These are phyloP conservation scores for Amaranthus hypochondriacus DNA, from an alignment of 148 eudicot genomes.

Conservation along the genomic window DNA sequence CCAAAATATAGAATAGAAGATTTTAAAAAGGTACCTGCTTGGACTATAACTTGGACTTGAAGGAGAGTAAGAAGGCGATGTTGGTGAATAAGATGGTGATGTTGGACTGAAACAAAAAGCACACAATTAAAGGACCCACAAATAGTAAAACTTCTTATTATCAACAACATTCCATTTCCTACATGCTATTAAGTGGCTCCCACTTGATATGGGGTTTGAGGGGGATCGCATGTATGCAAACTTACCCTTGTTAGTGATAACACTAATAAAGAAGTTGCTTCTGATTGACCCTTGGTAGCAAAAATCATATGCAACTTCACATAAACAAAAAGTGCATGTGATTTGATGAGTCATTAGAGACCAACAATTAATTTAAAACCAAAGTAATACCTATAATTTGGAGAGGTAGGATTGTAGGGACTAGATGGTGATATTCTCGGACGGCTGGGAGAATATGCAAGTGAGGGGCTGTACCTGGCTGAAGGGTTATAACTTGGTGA, in stretches of 20 bases:
- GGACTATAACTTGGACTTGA: constrained; percentile 52
- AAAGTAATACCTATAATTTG: constrained; percentile 39
- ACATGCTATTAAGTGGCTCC: too few species aligned
- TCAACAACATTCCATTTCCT: too few species aligned
- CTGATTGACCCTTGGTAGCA: too few species aligned
- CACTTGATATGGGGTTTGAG: too few species aligned
- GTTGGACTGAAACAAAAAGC: constrained; percentile 37
- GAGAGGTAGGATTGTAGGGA: constrained; percentile 49
- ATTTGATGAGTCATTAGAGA: background rate
- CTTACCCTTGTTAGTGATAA: too few species aligned
- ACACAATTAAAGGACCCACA: background rate
- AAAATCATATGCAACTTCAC: too few species aligned
- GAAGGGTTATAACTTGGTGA: constrained; percentile 50
- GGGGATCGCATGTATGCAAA: too few species aligned
- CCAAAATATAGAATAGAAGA: background rate
- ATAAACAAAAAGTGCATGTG: too few species aligned
- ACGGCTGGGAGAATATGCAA: constrained; percentile 50
- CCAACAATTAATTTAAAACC: background rate
- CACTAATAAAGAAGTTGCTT: too few species aligned
- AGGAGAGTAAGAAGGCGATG: constrained; percentile 43
- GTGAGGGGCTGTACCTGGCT: constrained; percentile 45
- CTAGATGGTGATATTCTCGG: constrained; percentile 46
- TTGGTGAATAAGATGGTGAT: constrained; percentile 44
- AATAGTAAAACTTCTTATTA: background rate
- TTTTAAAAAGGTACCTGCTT: constrained; percentile 38